phyloP scores from a whole-genome alignment of 768 basidiomycete species.

The Dacryopinax primogenitus region DNA sequence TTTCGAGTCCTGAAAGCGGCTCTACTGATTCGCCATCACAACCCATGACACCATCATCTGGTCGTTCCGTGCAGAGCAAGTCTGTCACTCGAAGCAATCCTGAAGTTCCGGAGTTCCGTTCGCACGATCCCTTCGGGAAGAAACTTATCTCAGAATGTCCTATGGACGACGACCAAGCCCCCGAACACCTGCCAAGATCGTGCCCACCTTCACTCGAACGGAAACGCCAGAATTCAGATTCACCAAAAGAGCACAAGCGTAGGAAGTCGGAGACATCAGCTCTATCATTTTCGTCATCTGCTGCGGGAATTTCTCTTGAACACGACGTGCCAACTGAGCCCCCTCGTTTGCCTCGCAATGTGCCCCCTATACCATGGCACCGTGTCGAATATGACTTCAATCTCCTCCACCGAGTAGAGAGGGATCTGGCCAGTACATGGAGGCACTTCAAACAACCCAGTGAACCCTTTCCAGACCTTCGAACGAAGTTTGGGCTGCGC shows the following conservation, averaged over 20 bases:
- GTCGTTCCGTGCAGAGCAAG: background rate
- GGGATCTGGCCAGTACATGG: background rate
- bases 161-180: background rate
- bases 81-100: background rate
- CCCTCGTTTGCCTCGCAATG: background rate
- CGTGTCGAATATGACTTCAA: background rate
- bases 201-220: background rate
- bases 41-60: background rate
- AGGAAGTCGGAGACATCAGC: background rate
- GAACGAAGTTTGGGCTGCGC: background rate
- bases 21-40: slow-evolving; percentile 2
- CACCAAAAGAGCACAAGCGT: background rate
- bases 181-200: background rate
- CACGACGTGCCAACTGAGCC: background rate
- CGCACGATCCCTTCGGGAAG: background rate
- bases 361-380: background rate
- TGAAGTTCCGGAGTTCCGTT: background rate
- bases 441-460: background rate
- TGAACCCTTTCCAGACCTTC: background rate
- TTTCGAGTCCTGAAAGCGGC: background rate
- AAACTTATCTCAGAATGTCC: background rate
- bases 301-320: background rate
- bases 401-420: background rate
- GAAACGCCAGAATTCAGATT: background rate
- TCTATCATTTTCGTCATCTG: background rate